A percentile compares a stretch with the other conserved stretches of the same genome.
phyloP scores from a whole-genome alignment of 257 asterid genomes.

The Gentiana macrophylla region DNA sequence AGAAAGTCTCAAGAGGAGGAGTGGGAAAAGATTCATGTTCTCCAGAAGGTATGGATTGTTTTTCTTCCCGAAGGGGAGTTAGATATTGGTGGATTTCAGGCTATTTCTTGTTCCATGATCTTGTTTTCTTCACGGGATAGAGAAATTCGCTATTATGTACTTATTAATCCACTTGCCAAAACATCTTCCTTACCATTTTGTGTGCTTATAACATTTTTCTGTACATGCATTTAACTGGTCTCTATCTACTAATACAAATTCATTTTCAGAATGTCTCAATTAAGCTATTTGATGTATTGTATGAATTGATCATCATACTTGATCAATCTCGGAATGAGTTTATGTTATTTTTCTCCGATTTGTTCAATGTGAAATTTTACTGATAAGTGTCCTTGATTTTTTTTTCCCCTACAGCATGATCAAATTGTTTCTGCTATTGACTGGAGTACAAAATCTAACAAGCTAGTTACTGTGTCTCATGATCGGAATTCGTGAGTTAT shows the following conservation, averaged over 20 bases:
- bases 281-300: background rate
- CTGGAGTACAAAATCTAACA: constrained; percentile 77
- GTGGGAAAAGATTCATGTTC: constrained; percentile 97
- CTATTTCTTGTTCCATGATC: background rate
- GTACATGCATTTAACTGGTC: background rate
- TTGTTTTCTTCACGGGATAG: background rate
- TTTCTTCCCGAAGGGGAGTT: background rate
- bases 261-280: background rate
- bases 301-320: background rate
- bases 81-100: background rate
- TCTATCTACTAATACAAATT: background rate
- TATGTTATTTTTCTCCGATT: constrained; percentile 1
- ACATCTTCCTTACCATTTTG: background rate
- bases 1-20: constrained; percentile 59
- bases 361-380: background rate
- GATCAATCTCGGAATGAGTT: background rate
- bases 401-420: constrained; percentile 67
- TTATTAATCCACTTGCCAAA: background rate
- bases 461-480: constrained; percentile 93
- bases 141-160: background rate
- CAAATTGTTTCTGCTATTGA: constrained; percentile 96
- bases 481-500: constrained; percentile 96
- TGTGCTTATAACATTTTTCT: background rate
- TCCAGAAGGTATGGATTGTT: constrained; percentile 56
- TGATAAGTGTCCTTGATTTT: constrained; percentile 2